Evolutionary conservation across 2,329 filamentous ascomycete species (phyloP).

Genomic region (Fusarium hostae): DNA sequence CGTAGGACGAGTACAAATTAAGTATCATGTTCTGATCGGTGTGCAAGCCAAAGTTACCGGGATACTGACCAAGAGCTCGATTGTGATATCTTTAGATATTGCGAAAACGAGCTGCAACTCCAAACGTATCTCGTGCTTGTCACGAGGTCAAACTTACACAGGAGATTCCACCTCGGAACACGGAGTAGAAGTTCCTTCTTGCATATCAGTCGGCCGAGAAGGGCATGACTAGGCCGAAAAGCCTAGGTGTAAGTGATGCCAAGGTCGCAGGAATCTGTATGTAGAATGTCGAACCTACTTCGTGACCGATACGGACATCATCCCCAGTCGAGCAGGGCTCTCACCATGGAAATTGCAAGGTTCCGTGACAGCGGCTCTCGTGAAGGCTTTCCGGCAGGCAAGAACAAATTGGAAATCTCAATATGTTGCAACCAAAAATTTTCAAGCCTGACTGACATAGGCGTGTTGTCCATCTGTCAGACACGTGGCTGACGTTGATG

Average conservation of each 20-base stretch:
- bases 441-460: constrained; percentile 7
- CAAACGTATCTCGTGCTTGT: constrained; percentile 14
- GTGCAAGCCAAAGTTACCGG: constrained; percentile 4
- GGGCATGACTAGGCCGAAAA: constrained; percentile 35
- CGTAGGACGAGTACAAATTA: constrained; percentile 15
- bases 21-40: constrained; percentile 19
- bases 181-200: constrained; percentile 31
- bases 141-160: constrained; percentile 18
- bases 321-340: constrained; percentile 34
- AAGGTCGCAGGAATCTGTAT: constrained; percentile 30
- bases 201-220: constrained; percentile 41
- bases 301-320: constrained; percentile 26
- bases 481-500: constrained; percentile 33
- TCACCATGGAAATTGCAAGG: constrained; percentile 23
- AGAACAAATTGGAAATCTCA: constrained; percentile 4
- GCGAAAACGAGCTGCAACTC: constrained; percentile 6
- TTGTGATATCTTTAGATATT: constrained; percentile 15
- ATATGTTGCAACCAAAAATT: constrained; percentile 19
- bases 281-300: constrained; percentile 19
- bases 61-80: constrained; percentile 3
- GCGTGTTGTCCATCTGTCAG: constrained; percentile 14
- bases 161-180: constrained; percentile 20
- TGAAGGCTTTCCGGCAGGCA: constrained; percentile 24
- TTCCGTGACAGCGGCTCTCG: constrained; percentile 12
- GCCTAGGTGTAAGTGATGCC: constrained; percentile 28